Conservation (phyloP, 2,329 filamentous ascomycete species). For the Penicillium sclerotiorum region DNA sequence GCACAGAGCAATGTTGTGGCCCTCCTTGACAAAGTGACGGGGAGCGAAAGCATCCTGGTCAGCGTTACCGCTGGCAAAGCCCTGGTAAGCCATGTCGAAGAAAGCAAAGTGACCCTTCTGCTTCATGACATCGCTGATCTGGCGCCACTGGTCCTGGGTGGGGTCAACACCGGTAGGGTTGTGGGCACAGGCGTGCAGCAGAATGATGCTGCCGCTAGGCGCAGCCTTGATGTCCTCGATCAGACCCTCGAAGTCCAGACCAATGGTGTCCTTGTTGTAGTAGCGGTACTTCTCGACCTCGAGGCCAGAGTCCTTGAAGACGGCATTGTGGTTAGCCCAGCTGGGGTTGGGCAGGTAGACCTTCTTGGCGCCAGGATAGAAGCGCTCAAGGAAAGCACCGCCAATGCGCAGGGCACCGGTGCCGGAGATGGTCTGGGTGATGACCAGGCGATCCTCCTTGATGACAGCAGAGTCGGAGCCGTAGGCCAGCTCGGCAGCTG, state of each 20-base stretch:
- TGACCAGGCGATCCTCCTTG: constrained; percentile 73
- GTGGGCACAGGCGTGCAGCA: constrained; percentile 96
- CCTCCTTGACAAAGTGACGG: constrained; percentile 88
- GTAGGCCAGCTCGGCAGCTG: constrained; percentile 88
- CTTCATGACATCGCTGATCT: constrained; percentile 87
- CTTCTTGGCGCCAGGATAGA: constrained; percentile 88
- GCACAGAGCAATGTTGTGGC: constrained; percentile 82
- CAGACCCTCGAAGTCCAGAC: constrained; percentile 95
- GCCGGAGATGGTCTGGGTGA: constrained; percentile 97
- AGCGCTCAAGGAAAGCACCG: constrained; percentile 87
- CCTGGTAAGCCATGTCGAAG: constrained; percentile 99
- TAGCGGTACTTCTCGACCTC: constrained; percentile 95
- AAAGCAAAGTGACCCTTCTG: constrained; percentile 86
- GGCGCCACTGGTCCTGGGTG: constrained; percentile 85
- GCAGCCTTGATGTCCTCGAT: constrained; percentile 86
- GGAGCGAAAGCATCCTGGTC: constrained; percentile 92
- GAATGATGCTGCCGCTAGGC: constrained; percentile 81
- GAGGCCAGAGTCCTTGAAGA: constrained; percentile 91
- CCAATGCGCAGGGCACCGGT: constrained; percentile 95
- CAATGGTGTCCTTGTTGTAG: constrained; percentile 99
- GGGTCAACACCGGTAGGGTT: constrained; percentile 98
- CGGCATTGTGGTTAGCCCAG: constrained; percentile 97
- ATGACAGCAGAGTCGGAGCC: constrained; percentile 77
- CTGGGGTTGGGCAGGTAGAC: constrained; percentile 96
- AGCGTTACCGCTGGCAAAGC: constrained; percentile 90